Evolutionary conservation across 2,329 filamentous ascomycete species (phyloP).

Genomic region (Aciculosporium take): DNA sequence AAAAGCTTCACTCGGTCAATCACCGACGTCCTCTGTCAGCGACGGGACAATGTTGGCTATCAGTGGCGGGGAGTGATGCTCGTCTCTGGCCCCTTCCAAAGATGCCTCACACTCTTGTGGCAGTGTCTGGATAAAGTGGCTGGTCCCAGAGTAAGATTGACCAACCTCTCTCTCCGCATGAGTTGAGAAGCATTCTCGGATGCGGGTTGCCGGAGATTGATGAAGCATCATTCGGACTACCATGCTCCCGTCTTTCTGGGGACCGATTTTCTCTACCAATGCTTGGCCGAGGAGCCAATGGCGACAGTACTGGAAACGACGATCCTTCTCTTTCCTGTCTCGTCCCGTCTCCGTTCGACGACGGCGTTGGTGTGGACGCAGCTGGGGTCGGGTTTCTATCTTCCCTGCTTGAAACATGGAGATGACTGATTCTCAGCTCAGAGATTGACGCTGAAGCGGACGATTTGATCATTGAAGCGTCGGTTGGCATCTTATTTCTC

Average conservation of each 20-base stretch:
- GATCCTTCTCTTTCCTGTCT: not conserved
- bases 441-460: not conserved
- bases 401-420: not conserved
- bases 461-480: slow-evolving; percentile 1
- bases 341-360: too few relatives aligned
- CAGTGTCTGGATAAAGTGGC: too few relatives aligned
- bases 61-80: not conserved
- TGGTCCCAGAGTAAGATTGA: not conserved
- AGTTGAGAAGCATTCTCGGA: slow-evolving; percentile 34
- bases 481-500: slow-evolving; percentile 1
- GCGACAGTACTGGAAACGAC: slow-evolving; percentile 11
- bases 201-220: slow-evolving; percentile 10
- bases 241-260: not conserved
- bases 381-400: too few relatives aligned
- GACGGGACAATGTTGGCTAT: not conserved
- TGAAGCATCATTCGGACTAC: slow-evolving; percentile 4
- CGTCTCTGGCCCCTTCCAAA: not conserved
- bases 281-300: slow-evolving; percentile 16
- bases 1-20: slow-evolving; percentile 5
- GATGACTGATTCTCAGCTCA: not conserved
- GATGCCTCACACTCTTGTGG: not conserved
- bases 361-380: too few relatives aligned
- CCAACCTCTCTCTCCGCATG: slow-evolving; percentile 36
- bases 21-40: slow-evolving; percentile 4
- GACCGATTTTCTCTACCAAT: slow-evolving; percentile 6